A percentile compares a stretch with the other conserved stretches of the same genome.
Conservation (phyloP, 176 grass and related monocot genomes). For the Oryza longistaminata region DNA sequence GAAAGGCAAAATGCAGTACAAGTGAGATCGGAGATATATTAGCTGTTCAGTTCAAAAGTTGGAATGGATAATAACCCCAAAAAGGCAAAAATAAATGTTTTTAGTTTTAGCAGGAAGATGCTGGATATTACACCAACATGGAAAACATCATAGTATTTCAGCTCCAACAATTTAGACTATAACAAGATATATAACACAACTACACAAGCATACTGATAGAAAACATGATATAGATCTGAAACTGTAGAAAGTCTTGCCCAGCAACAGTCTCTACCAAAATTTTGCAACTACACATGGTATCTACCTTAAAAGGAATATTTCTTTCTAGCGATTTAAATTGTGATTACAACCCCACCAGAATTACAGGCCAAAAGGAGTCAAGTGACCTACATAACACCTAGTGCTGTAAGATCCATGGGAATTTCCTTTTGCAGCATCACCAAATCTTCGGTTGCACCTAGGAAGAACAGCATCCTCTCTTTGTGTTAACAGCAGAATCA, state of each 20-base stretch:
- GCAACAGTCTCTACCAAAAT: conserved; percentile 55
- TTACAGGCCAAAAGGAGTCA: conserved; percentile 44
- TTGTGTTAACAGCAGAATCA: conserved; percentile 37
- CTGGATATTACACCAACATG: neutral
- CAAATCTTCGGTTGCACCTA: conserved; percentile 33
- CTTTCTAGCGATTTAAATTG: conserved; percentile 50
- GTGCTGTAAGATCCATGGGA: conserved; percentile 28
- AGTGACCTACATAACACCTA: conserved; percentile 41
- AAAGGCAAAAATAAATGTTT: neutral
- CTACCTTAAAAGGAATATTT: conserved; percentile 45
- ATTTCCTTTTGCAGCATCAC: conserved; percentile 25
- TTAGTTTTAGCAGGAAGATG: neutral
- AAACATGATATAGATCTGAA: conserved; percentile 29
- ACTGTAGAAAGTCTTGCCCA: conserved; percentile 44
- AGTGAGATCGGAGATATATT: neutral
- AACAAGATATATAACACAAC: neutral
- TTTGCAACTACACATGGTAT: conserved; percentile 57
- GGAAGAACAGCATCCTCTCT: conserved; percentile 57
- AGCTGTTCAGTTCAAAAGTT: neutral
- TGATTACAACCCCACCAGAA: conserved; percentile 53
- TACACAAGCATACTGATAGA: conserved; percentile 23
- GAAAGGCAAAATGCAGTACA: neutral
- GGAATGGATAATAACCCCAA: neutral
- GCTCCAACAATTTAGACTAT: neutral
- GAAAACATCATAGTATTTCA: conserved; percentile 4